Evolutionary conservation across 805 yeast genomes (phyloP).

Genomic region (Cyberlindnera meyerae): DNA sequence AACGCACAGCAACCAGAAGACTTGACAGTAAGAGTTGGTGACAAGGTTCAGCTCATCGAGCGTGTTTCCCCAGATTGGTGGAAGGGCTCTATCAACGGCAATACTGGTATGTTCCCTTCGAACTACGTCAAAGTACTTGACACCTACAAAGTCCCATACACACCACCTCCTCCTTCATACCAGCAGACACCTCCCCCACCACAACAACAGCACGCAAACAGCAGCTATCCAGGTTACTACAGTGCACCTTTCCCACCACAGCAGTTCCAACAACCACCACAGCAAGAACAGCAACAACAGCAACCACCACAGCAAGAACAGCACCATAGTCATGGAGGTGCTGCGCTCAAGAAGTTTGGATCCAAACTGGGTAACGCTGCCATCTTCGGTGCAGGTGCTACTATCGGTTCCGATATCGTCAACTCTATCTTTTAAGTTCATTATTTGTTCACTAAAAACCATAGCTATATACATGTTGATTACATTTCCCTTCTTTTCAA

Average conservation of each 20-base stretch:
- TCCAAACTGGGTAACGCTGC: slow-evolving; percentile 88
- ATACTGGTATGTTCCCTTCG: slow-evolving; percentile 82
- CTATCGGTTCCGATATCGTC: slow-evolving; percentile 80
- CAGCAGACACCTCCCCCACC: slow-evolving; percentile 17
- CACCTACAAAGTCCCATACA: slow-evolving; percentile 7
- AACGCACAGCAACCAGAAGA: slow-evolving; percentile 74
- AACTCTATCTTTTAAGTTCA: slow-evolving; percentile 54
- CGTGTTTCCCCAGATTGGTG: slow-evolving; percentile 86
- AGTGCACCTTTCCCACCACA: slow-evolving; percentile 29
- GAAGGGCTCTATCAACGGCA: slow-evolving; percentile 62
- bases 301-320: slow-evolving; percentile 30
- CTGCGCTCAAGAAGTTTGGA: slow-evolving; percentile 57
- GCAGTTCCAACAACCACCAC: slow-evolving; percentile 15
- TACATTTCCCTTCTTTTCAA: not conserved
- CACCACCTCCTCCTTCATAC: slow-evolving; percentile 11
- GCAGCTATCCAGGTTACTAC: slow-evolving; percentile 19
- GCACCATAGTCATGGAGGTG: slow-evolving; percentile 30
- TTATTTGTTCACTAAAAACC: not conserved
- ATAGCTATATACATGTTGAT: not conserved
- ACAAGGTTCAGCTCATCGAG: slow-evolving; percentile 63
- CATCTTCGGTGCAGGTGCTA: slow-evolving; percentile 94
- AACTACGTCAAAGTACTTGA: slow-evolving; percentile 58
- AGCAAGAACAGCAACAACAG: slow-evolving; percentile 7
- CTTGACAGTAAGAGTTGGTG: slow-evolving; percentile 59
- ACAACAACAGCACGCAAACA: slow-evolving; percentile 39